A percentile compares a stretch with the other conserved stretches of the same genome.
These are phyloP conservation scores for Ceriops zippeliana DNA, from an alignment of 345 rosid genomes.

Conservation along the genomic window DNA sequence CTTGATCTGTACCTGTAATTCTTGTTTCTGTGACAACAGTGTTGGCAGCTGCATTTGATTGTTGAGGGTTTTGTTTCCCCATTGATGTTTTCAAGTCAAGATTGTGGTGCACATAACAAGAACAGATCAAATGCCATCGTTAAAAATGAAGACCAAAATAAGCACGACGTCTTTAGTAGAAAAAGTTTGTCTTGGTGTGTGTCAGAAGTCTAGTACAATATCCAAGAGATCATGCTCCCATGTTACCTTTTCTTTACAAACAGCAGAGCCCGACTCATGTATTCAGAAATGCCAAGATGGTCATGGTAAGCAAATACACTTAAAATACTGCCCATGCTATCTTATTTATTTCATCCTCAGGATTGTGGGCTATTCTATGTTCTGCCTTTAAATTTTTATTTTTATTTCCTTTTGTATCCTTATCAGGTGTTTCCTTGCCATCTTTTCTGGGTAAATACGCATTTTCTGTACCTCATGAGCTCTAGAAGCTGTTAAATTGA, in stretches of 20 bases:
- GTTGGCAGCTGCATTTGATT: constrained; percentile 38
- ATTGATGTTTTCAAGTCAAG: constrained; percentile 45
- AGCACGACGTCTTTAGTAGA: constrained; percentile 41
- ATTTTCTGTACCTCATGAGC: not conserved
- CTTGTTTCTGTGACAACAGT: constrained; percentile 25
- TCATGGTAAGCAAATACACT: constrained; percentile 26
- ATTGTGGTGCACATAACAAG: constrained; percentile 28
- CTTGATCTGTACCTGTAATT: constrained; percentile 11
- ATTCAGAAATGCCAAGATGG: constrained; percentile 32
- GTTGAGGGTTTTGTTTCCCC: constrained; percentile 27
- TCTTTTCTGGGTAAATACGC: not conserved
- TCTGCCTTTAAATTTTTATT: not conserved
- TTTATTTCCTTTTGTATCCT: not conserved
- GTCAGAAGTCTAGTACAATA: constrained; percentile 48
- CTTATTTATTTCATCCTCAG: not conserved
- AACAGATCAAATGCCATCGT: constrained; percentile 66
- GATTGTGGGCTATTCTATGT: not conserved
- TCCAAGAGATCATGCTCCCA: constrained; percentile 44
- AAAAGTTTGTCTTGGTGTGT: constrained; percentile 48
- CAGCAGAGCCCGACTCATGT: constrained; percentile 29
- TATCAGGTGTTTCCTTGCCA: not conserved
- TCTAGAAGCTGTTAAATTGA: not conserved
- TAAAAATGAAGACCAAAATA: constrained; percentile 58
- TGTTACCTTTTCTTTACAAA: constrained; percentile 30
- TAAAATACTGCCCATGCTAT: not conserved